Percentiles rank a stretch among this genome's conserved stretches.
These are phyloP conservation scores for Xylariaceae sp. DNA, from an alignment of 2,329 filamentous ascomycete species.

Conservation along the genomic window DNA sequence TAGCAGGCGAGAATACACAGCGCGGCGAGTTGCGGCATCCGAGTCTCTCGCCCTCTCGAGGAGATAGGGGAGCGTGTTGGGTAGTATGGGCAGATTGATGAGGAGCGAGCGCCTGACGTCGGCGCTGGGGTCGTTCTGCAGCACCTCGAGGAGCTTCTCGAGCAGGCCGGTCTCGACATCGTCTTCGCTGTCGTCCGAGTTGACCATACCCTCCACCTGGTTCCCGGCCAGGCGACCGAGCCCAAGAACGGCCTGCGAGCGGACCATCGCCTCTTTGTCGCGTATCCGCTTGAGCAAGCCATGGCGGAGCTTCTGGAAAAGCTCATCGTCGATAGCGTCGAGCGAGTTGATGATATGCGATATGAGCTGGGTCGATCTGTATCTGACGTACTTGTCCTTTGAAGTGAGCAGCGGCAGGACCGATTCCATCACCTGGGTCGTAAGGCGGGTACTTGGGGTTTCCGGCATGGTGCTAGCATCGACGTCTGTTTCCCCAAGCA, in stretches of 20 bases:
- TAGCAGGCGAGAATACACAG: conserved; percentile 79
- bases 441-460: conserved; percentile 76
- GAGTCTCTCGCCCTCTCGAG: conserved; percentile 86
- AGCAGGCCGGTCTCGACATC: conserved; percentile 63
- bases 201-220: conserved; percentile 61
- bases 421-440: conserved; percentile 63
- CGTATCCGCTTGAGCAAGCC: conserved; percentile 77
- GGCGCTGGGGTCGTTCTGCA: conserved; percentile 90
- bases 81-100: conserved; percentile 80
- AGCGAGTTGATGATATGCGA: conserved; percentile 89
- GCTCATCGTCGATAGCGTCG: conserved; percentile 82
- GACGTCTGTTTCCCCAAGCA: conserved; percentile 57
- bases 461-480: conserved; percentile 67
- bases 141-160: conserved; percentile 74
- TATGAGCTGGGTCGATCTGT: conserved; percentile 80
- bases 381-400: conserved; percentile 91
- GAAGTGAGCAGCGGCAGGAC: conserved; percentile 69
- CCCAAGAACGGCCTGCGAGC: conserved; percentile 85
- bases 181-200: conserved; percentile 64
- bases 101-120: conserved; percentile 86
- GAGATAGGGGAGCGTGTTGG: conserved; percentile 74
- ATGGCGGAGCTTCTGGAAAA: conserved; percentile 75
- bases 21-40: conserved; percentile 74
- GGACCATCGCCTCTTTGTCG: conserved; percentile 89
- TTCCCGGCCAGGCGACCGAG: conserved; percentile 79